Conservation (phyloP, 495 filamentous ascomycete species). For the Talaromyces stipitatus region DNA sequence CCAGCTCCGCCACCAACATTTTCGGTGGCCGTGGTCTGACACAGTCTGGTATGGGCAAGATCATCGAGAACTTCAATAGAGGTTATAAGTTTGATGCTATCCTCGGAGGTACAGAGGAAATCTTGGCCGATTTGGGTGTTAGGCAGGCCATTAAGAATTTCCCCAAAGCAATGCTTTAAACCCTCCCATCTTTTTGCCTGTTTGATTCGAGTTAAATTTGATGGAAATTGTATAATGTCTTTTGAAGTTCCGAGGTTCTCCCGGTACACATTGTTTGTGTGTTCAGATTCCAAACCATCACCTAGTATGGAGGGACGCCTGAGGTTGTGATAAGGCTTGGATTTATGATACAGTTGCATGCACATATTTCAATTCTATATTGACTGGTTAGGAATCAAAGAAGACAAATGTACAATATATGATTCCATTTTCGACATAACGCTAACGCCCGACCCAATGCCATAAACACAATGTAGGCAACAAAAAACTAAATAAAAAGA, state of each 20-base stretch:
- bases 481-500: no score
- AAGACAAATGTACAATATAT: no score
- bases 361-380: constrained; percentile 16
- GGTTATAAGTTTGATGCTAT: constrained; percentile 90
- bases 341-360: constrained; percentile 2
- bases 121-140: constrained; percentile 74
- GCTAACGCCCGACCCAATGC: no score
- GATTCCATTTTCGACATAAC: no score
- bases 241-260: background rate
- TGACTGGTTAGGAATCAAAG: no score
- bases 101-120: constrained; percentile 77
- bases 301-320: no score
- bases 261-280: background rate
- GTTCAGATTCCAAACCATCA: background rate
- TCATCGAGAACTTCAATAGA: constrained; percentile 75
- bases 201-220: background rate
- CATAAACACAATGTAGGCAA: no score
- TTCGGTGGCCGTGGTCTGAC: constrained; percentile 79
- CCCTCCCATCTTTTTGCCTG: background rate
- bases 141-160: constrained; percentile 75
- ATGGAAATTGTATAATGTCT: background rate
- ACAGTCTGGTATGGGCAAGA: constrained; percentile 72
- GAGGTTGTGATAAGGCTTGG: background rate
- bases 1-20: constrained; percentile 77
- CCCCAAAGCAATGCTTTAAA: constrained; percentile 73